These are phyloP conservation scores for Tricholomella constricta DNA, from an alignment of 768 basidiomycete genomes.

Conservation along the genomic window DNA sequence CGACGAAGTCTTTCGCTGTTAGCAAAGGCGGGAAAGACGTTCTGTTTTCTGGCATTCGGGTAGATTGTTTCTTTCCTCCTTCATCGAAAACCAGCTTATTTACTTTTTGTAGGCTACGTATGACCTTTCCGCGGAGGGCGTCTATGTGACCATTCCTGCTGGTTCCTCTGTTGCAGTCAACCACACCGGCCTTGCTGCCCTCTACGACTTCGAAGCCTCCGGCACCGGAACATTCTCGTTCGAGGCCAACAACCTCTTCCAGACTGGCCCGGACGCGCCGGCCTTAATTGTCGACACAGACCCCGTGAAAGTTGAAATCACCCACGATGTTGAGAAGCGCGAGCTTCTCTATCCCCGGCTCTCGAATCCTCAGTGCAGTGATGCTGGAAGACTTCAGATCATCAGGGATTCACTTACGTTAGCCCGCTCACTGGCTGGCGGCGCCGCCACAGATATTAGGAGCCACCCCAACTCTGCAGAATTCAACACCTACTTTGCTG, in stretches of 20 bases:
- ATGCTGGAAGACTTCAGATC: neutral
- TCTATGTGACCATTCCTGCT: constrained; percentile 12
- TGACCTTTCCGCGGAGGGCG: constrained; percentile 1
- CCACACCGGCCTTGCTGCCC: constrained; percentile 9
- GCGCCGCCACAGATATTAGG: constrained; percentile 7
- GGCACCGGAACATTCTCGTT: constrained; percentile 11
- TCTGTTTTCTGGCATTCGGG: constrained; percentile 9
- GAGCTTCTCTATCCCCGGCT: neutral
- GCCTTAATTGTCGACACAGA: neutral
- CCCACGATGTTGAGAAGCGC: constrained; percentile 6
- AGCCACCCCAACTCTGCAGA: constrained; percentile 6
- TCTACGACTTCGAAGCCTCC: constrained; percentile 9
- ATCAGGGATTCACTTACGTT: constrained; percentile 1
- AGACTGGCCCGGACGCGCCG: constrained; percentile 1
- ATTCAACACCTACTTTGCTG: constrained; percentile 7
- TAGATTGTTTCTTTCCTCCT: neutral
- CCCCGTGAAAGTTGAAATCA: constrained; percentile 3
- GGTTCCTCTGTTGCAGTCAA: constrained; percentile 11
- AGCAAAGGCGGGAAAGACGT: neutral
- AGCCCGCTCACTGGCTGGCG: constrained; percentile 8
- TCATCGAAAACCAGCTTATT: neutral
- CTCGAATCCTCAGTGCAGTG: constrained; percentile 1
- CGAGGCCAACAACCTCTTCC: constrained; percentile 1
- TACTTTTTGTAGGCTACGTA: constrained; percentile 1
- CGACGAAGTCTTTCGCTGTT: constrained; percentile 5